Evolutionary conservation across 495 filamentous ascomycete genomes (phyloP), one percentile per base, ranked within the genome.

Genomic region (Trichocladium antarcticum): DNA sequence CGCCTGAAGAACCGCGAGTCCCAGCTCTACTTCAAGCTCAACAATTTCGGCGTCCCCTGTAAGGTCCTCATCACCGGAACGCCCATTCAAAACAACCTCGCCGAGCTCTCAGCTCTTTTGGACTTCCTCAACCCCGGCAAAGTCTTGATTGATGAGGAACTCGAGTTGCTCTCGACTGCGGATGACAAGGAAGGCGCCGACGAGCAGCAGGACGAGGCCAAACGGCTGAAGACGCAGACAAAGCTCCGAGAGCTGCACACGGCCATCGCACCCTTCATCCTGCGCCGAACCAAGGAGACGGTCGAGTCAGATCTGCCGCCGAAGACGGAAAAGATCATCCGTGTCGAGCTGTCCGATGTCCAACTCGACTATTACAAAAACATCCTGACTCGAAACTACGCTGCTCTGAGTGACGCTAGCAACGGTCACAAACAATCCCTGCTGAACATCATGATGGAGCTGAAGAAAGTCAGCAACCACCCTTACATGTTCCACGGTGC

Each of bases 361-460:
- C 92, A 99, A 56, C 73, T 96, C 1, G 89, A 97, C 45, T 96
- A 96, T 60, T 99, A 99, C 67, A 96, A 95, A 60, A 96, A 97
- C 59, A 97, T 99, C 51, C 76, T 99, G 9, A 96, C 93, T 0
- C 79, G 88, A 42, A 99, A 99, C 56, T 99, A 97, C 57, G 84
- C 88, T 22, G 92, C 90, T 7, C 75, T 99, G 40, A 95, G 93
- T 58, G 81, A 90, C 55, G 90, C 88, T 17, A 79, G 81, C 21
- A 87, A 77, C 42, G 92, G 89, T 7, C 82, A 86, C 59, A 95
- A 95, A 63, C 88, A 92, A 53, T 95, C 89, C 1, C 68, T 97
- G n/a, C 67, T 97, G 46, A 99, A 99, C 67, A 94, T 99, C 60
- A 95, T 96, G 76, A 99, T 99, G 90, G 93, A 99, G 62, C 65